A percentile compares a stretch with the other conserved stretches of the same genome.
Evolutionary conservation across 164 flowering plant species (phyloP).

Genomic region (Liriodendron chinense): DNA sequence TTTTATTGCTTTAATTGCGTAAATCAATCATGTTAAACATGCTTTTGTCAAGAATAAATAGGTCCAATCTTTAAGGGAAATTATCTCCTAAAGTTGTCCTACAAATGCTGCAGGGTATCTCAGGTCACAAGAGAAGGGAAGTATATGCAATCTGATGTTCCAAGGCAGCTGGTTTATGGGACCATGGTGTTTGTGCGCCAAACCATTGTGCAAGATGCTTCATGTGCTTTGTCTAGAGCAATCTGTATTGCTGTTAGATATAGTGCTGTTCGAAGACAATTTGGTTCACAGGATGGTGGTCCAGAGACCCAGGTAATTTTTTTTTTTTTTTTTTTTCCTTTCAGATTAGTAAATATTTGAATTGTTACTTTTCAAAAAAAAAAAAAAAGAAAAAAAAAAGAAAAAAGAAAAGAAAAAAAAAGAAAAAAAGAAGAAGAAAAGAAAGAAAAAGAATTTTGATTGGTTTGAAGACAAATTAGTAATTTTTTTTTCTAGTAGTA

Average conservation of each 20-base stretch:
- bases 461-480: too few relatives aligned
- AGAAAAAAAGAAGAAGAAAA: too few relatives aligned
- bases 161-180: slow-evolving; percentile 86
- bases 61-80: too few relatives aligned
- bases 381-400: too few relatives aligned
- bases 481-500: too few relatives aligned
- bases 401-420: too few relatives aligned
- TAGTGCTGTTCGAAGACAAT: slow-evolving; percentile 95
- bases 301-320: slow-evolving; percentile 78
- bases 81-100: neutral
- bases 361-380: too few relatives aligned
- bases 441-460: too few relatives aligned
- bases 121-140: slow-evolving; percentile 93
- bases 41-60: too few relatives aligned
- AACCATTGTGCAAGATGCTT: slow-evolving; percentile 85
- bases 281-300: slow-evolving; percentile 89
- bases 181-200: slow-evolving; percentile 97
- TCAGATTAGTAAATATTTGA: neutral
- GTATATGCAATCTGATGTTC: slow-evolving; percentile 70
- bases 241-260: slow-evolving; percentile 95
- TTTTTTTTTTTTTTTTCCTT: neutral
- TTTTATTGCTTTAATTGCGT: too few relatives aligned
- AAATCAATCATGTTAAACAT: too few relatives aligned
- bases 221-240: slow-evolving; percentile 81
- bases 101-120: slow-evolving; percentile 50